Evolutionary conservation across 495 filamentous ascomycete species (phyloP), one percentile per base, ranked within the genome.

Genomic region (Xylaria cubensis): DNA sequence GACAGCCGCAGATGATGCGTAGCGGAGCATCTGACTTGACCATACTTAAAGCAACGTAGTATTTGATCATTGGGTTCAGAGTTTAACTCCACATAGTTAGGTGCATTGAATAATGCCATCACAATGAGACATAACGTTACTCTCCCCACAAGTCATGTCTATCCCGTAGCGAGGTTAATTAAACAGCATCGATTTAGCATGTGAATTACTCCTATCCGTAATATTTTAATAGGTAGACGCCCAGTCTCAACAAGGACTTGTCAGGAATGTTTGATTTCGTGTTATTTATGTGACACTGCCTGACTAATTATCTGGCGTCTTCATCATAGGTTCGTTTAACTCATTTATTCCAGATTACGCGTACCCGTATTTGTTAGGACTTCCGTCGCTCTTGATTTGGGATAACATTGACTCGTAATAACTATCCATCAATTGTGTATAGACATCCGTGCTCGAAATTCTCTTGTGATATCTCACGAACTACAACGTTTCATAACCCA

Each of bases 41-140:
- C 50, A 10, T 53, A 41, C 26, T 13, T 19, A 29, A 51, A 17
- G 64, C 64, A 66, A 66, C 64, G 64, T 66, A 66, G 64, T 66
- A 66, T 66, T 51, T 26, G 5, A 44, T 39, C 26, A 26, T 1
- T n/a, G 26, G 10, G 32, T 24, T 42, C 39, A 21, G 9, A 24
- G 32, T 24, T 42, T 8, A 42, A 63, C 41, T 24, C 41, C 59
- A 21, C 59, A 63, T 59, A 59, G 17, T 36, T 17, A 32, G 4
- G 29, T 36, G n/a, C 36, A 36, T 1, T 29, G 51, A 29, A 19
- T 21, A 55, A 51, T 51, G 48, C 48, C 48, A 51, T 51, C 8
- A 51, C n/a, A 24, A 51, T 46, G 42, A 42, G 39, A 42, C 39
- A 42, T 42, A 42, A 42, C 48, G n/a, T 51, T 51, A 24, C n/a